Evolutionary conservation across 495 filamentous ascomycete species (phyloP).

Genomic region (Aspergillus kassunensis): DNA sequence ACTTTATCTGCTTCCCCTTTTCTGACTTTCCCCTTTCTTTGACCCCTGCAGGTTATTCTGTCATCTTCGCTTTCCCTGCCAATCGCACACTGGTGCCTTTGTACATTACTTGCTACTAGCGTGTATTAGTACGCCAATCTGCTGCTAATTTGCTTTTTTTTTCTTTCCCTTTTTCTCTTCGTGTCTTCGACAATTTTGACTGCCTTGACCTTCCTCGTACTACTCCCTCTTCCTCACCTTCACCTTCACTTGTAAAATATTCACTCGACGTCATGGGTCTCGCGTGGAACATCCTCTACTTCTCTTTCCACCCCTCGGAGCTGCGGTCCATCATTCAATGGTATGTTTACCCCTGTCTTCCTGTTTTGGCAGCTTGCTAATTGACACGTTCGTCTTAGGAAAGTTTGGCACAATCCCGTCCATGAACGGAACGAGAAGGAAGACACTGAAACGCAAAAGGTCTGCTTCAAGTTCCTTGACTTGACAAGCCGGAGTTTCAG

Average conservation of each 20-base stretch:
- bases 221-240: constrained; percentile 3
- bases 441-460: constrained; percentile 66
- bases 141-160: constrained; percentile 1
- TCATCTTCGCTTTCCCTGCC: constrained; percentile 4
- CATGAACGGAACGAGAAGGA: constrained; percentile 74
- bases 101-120: constrained; percentile 15
- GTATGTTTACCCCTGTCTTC: constrained; percentile 47
- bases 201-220: no score
- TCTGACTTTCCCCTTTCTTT: constrained; percentile 1
- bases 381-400: constrained; percentile 53
- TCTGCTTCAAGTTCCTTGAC: constrained; percentile 84
- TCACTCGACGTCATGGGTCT: constrained; percentile 45
- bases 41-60: neutral
- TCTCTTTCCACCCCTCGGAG: constrained; percentile 69
- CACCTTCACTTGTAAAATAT: constrained; percentile 8
- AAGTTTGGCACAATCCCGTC: constrained; percentile 91
- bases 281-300: constrained; percentile 63
- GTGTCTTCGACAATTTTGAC: no score
- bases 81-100: constrained; percentile 6
- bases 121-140: constrained; percentile 11
- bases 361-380: no score
- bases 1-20: constrained; percentile 6
- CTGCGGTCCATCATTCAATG: constrained; percentile 89
- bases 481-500: constrained; percentile 90
- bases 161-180: constrained; percentile 1